Evolutionary conservation across 1,139 yeast species (phyloP), one percentile per base, ranked within the genome.

Genomic region (Yamadazyma sp.): DNA sequence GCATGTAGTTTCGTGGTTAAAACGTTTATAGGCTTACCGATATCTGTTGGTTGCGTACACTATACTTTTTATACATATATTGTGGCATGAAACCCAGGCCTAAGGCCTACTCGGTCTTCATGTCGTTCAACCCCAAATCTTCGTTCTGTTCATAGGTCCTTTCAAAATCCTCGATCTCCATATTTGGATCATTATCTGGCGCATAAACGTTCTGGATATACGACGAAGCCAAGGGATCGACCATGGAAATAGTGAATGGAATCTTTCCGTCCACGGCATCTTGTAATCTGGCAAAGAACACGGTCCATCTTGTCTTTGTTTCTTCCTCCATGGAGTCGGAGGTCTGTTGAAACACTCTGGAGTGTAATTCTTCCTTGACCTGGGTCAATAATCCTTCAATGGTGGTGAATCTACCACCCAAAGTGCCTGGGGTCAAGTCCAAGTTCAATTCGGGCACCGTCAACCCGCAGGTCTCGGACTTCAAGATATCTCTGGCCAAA

Each of bases 361-460:
- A 69, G 54, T 89, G 86, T 48, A 94, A 77, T 63, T 92, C 98
- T 45, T 88, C 96, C 51, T 80, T 73, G 15, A 92, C 98, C 64
- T 94, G 98, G 36, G 79, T 75, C 49, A 94, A 69, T 44, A 94
- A 74, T 45, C 99, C 99, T 68, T 92, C 98, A 50, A 92, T 71
- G 16, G 99, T 94, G 35, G 98, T 94, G 70, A 94, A 94, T 58
- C 98, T 79, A 40, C 99, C 98, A 45, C 99, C 99, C 41, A 94
- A 74, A 11, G 99, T 94, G 45, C 99, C 98, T 29, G 96, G 94
- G 12, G 94, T 88, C 53, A 94, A 79, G 61, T 94, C 98, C 51
- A 94, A 76, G 58, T 79, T 81, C 45, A 94, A 74, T 65, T 94
- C 98, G 5, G 98, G 98, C 42, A 92, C 76, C 15, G 62, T 66